Conservation (phyloP, 495 filamentous ascomycete species). For the Margaritispora aquatica region DNA sequence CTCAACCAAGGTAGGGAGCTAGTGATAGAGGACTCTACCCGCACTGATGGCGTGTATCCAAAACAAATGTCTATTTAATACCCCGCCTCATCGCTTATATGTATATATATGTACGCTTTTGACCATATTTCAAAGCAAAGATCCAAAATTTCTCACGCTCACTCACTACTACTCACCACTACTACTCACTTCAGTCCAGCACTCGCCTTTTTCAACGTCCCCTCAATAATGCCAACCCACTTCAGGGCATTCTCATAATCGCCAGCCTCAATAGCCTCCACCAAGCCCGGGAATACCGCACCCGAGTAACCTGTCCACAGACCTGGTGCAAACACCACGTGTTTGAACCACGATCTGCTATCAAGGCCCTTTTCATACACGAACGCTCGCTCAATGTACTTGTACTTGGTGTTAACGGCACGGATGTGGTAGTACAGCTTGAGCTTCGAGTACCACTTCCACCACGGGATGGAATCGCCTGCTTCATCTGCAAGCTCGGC, state of each 20-base stretch:
- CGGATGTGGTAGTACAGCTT: constrained; percentile 57
- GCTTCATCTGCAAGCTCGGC: constrained; percentile 58
- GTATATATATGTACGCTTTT: no score
- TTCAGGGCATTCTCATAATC: constrained; percentile 67
- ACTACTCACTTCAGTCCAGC: constrained; percentile 33
- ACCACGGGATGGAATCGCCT: constrained; percentile 69
- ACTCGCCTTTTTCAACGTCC: constrained; percentile 56
- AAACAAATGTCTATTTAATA: no score
- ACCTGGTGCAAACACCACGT: constrained; percentile 83
- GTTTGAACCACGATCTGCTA: constrained; percentile 85
- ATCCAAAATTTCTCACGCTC: no score
- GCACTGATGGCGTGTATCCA: no score
- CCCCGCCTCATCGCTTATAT: no score
- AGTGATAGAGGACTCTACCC: no score
- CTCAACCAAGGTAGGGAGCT: no score
- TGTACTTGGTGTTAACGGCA: constrained; percentile 62
- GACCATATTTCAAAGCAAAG: no score
- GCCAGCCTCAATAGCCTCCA: constrained; percentile 72
- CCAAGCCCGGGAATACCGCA: constrained; percentile 73
- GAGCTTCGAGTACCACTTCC: constrained; percentile 65
- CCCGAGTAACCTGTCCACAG: constrained; percentile 87
- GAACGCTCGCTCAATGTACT: constrained; percentile 74
- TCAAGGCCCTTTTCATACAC: constrained; percentile 75
- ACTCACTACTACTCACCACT: no score
- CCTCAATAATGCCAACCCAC: constrained; percentile 77